phyloP scores from a whole-genome alignment of 2,329 filamentous ascomycete genomes.

The Chrysoporthe cubensis region DNA sequence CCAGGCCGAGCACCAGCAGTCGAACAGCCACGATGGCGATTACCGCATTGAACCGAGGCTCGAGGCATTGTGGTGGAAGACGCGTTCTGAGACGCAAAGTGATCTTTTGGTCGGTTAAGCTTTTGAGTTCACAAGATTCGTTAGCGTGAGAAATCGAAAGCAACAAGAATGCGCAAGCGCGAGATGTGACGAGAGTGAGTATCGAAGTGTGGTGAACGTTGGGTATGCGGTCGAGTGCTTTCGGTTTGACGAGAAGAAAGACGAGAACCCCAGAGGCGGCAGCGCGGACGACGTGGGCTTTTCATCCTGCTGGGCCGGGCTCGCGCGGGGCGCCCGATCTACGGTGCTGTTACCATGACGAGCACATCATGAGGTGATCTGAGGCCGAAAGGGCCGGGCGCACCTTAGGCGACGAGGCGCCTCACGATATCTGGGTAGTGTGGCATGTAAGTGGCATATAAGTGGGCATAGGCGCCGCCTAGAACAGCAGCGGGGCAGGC shows the following conservation, averaged over 20 bases:
- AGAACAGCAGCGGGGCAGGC: not conserved
- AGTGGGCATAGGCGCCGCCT: not conserved
- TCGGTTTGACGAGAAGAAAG: not conserved
- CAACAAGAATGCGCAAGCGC: conserved; percentile 7
- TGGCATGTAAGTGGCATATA: not conserved
- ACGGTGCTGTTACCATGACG: not conserved
- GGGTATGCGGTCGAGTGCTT: conserved; percentile 3
- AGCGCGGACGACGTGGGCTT: not conserved
- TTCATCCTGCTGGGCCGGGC: not conserved
- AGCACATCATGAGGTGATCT: not conserved
- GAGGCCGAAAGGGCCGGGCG: not conserved
- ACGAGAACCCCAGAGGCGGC: too few relatives aligned
- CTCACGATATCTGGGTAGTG: not conserved
- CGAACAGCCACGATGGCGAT: not conserved
- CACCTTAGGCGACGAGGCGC: not conserved
- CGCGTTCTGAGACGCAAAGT: not conserved
- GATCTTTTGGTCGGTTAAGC: not conserved
- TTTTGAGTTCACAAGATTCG: not conserved
- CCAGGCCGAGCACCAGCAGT: not conserved
- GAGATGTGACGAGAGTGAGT: not conserved
- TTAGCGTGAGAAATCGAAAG: not conserved
- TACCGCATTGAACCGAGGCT: not conserved
- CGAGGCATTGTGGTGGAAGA: not conserved
- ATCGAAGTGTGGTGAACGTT: not conserved
- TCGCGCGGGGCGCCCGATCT: not conserved